Evolutionary conservation across 345 rosid species (phyloP).

Genomic region (Balakata baccata): DNA sequence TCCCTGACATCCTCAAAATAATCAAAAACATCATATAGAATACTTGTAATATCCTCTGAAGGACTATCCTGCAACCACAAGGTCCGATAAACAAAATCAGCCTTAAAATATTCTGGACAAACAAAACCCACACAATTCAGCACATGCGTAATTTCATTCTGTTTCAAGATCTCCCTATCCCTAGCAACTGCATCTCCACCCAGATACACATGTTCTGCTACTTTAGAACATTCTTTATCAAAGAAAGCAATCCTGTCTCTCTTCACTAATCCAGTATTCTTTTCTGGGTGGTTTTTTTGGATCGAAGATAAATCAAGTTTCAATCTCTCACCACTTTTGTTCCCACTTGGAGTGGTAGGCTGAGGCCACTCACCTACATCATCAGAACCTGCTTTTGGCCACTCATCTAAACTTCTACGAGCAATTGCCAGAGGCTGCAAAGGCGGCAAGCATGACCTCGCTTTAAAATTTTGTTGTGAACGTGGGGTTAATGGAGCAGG

Average conservation of each 20-base stretch:
- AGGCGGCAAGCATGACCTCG: conserved; percentile 89
- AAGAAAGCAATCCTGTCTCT: conserved; percentile 92
- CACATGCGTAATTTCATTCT: conserved; percentile 86
- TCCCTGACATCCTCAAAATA: conserved; percentile 99
- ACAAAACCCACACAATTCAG: conserved; percentile 95
- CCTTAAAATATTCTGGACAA: conserved; percentile 94
- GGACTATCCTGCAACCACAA: conserved; percentile 99
- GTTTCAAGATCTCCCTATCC: conserved; percentile 72
- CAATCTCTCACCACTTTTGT: conserved; percentile 76
- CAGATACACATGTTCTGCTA: conserved; percentile 87
- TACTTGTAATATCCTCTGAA: conserved; percentile 96
- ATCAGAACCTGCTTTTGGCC: conserved; percentile 96
- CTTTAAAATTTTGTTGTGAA: conserved; percentile 81
- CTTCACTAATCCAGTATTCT: conserved; percentile 69
- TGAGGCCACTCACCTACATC: conserved; percentile 97
- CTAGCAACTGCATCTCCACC: conserved; percentile 98
- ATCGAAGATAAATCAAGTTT: conserved; percentile 90
- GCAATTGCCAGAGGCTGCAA: conserved; percentile 89
- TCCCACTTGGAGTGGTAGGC: conserved; percentile 83
- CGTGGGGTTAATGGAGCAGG: conserved; percentile 88
- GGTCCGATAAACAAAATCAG: conserved; percentile 83
- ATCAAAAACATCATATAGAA: conserved; percentile 94
- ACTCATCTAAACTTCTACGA: conserved; percentile 90
- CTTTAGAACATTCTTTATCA: conserved; percentile 95
- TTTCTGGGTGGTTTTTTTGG: conserved; percentile 53